Base-by-base conservation (phyloP, 306 rosid species). In the Morella rubra region DNA sequence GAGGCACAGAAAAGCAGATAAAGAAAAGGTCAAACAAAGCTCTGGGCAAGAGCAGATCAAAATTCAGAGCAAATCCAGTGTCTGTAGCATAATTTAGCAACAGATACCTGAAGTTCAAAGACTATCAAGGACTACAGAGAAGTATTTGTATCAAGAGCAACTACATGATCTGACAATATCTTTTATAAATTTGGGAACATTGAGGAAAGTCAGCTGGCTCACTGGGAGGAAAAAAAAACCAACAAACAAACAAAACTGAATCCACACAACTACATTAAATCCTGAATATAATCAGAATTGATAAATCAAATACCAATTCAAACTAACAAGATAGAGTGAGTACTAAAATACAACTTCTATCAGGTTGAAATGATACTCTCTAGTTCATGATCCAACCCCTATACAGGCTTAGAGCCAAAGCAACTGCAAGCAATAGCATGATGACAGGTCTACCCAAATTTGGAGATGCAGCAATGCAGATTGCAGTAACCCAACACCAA, bases 401-500 rank as follows among this genome's bases (percentile, higher is more conserved):
- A 8, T 12, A 19, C 3, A 55, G 27, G 12, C 11, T 0, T 7
- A 37, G n/a, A 61, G 66, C 37, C 37, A 32, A 24, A 60, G 68
- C 13, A 59, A 65, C 44, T 52, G 11, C 51, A 67, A 44, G 8
- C 15, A 67, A 42, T 67, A 19, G 5, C 44, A n/a, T n/a, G 24
- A n/a, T 12, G 44, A 61, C 41, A 11, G 42, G 15, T 61, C 68
- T 61, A 61, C 20, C 68, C 13, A 32, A 10, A 60, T 60, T 61
- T 27, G 0, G 10, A 70, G 59, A 71, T 65, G 62, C 60, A 42
- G 75, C 41, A 58, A 32, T 46, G 72, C 58, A 22, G 22, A 58
- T 20, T 46, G 72, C 58, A 22, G 22, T 75, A 73, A 73, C 50
- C 37, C 59, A 42, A 42, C 3, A 59, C 69, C 32, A 59, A 54